Base-by-base conservation (phyloP, 2,329 filamentous ascomycete genomes). In the Claviceps paspali region DNA sequence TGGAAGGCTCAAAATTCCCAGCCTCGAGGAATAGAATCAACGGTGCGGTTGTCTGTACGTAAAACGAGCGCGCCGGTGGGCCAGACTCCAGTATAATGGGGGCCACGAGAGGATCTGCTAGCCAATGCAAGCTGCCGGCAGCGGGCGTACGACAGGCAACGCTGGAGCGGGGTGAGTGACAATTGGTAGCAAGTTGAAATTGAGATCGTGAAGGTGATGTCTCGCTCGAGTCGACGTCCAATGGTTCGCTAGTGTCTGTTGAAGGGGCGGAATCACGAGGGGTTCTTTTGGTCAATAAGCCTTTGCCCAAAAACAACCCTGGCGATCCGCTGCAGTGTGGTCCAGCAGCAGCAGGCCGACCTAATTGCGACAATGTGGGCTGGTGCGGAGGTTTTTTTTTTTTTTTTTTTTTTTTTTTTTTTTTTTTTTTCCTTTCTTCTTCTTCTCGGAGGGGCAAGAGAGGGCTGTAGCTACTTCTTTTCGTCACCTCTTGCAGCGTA, bases 1-100 rank as follows among this genome's bases (percentile, higher is more conserved):
- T 18, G 28, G 23, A 38, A 29, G 24, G 10, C 17, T 28, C 24
- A n/a, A n/a, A 36, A 6, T 15, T 26, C 8, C 14, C 19, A 35
- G 7, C 17, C 19, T 33, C 22, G 23, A 14, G 34, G 40, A 33
- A 33, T 35, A n/a, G 34, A 40, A 26, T 27, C 35, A 35, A 32
- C 27, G 37, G 34, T 38, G 18, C 29, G 34, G 36, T 40, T 45
- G 45, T 40, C 45, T 50, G 55, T 57, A 57, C 53, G 54, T 57
- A 56, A 57, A 54, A 52, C 41, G 41, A 48, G 49, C 50, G 49
- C 48, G 49, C 45, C 47, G 39, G 52, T 53, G 54, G 54, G 52
- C 49, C 52, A 42, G 44, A n/a, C n/a, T n/a, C n/a, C n/a, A n/a
- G n/a, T n/a, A n/a, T 33, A 39, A 46, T 45, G 31, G 31, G 41